These are phyloP conservation scores for Arabidopsis hybrid DNA, from an alignment of 441 rosid genomes.

Conservation along the genomic window DNA sequence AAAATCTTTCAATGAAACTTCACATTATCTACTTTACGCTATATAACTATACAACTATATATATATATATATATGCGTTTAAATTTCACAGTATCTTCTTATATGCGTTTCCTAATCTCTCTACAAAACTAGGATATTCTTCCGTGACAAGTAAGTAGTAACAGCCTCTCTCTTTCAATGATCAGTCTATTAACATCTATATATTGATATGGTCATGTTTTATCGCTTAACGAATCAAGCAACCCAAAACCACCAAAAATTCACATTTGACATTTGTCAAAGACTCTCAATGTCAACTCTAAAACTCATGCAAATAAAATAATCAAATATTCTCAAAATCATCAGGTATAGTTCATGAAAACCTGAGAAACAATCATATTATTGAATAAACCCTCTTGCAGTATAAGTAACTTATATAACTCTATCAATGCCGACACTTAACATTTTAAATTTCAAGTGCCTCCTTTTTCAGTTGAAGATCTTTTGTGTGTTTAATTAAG, in stretches of 20 bases:
- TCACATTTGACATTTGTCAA: not conserved
- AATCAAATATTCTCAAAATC: slow-evolving; percentile 10
- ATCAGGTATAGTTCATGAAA: not conserved
- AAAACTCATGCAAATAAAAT: slow-evolving; percentile 5
- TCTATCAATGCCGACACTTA: slow-evolving; percentile 1
- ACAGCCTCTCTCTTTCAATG: not conserved
- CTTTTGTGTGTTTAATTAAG: not conserved
- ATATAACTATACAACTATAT: too few relatives aligned
- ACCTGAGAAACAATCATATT: not conserved
- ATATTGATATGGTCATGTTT: not conserved
- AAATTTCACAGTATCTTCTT: too few relatives aligned
- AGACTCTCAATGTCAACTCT: slow-evolving; percentile 10
- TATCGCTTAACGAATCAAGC: slow-evolving; percentile 17
- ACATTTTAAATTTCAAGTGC: slow-evolving; percentile 23
- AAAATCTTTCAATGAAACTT: too few relatives aligned
- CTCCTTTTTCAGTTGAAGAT: not conserved
- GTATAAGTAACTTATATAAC: slow-evolving; percentile 12
- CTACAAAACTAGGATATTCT: not conserved
- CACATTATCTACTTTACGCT: too few relatives aligned
- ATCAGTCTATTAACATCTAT: not conserved
- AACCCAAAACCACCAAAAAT: slow-evolving; percentile 1
- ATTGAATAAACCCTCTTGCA: not conserved
- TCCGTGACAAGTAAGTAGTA: not conserved
- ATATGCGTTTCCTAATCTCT: too few relatives aligned
- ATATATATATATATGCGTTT: too few relatives aligned